Base-by-base conservation (phyloP, 2,329 filamentous ascomycete species). In the Fusarium verrucosum region DNA sequence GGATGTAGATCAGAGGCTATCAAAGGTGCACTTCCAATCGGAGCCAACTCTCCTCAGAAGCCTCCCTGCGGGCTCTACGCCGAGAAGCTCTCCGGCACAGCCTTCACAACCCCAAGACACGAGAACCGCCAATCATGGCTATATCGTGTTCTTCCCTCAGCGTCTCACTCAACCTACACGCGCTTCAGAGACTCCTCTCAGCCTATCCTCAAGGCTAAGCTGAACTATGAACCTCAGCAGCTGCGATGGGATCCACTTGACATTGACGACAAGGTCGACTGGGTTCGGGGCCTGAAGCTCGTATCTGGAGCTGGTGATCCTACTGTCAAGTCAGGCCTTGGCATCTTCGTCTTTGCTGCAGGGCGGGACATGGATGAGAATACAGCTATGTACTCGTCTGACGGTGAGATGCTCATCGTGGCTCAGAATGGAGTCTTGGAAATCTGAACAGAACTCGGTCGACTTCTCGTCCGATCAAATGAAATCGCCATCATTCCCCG, bases 231-330 rank as follows among this genome's bases (percentile, higher is more conserved):
- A 7, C 92, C 92, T 1, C 94, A 94, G 70, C 92, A 95, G 77
- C 81, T 95, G 16, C 86, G 92, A 63, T 96, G 92, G 92, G 88
- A 92, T 69, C 91, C 83, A 0, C 93, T 94, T 73, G 89, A 94
- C 72, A 81, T 93, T 50, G 87, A 92, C 62, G 82, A 90, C 72
- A 50, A 74, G 0, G 77, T 78, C 4, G 81, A 86, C 63, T 88
- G 86, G 52, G 79, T 87, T 28, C 77, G 78, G 4, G 82, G 83
- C 2, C 77, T 94, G 61, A 87, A 89, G 59, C 82, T 93, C 14
- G 82, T 96, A 3, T 91, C 90, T 1, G 92, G 92, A 9, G 89
- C 92, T 0, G 93, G 93, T 10, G 90, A 95, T 69, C 88, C 92
- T 0, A 89, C 89, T 0, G 84, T 89, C 74, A 96, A 96, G 78